A percentile compares a stretch with the other conserved stretches of the same genome.
Conservation (phyloP, 176 grass and related monocot genomes). For the Guadua angustifolia region DNA sequence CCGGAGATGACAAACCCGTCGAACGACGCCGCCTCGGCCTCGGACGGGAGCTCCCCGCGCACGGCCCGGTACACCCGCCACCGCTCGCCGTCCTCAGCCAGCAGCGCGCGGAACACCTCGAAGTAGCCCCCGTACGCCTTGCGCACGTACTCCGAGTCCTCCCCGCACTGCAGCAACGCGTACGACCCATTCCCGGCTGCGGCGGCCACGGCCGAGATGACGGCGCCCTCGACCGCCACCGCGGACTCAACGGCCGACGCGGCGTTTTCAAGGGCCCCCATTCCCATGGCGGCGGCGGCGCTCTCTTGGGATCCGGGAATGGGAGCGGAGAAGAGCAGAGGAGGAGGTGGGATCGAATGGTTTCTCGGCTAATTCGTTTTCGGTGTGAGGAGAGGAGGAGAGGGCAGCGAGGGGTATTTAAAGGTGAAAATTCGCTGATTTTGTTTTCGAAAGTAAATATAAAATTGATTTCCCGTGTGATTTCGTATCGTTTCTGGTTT, state of each 20-base stretch:
- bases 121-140: conserved; percentile 83
- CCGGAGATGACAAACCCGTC: conserved; percentile 84
- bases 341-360: neutral
- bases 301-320: conserved; percentile 4
- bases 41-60: conserved; percentile 62
- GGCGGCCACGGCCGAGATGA: neutral
- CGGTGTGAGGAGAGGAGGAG: conserved; percentile 2
- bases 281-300: conserved; percentile 46
- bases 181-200: conserved; percentile 19
- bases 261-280: conserved; percentile 40
- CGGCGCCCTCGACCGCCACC: neutral
- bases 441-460: neutral
- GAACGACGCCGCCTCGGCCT: conserved; percentile 48
- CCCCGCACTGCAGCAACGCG: conserved; percentile 82
- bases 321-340: neutral
- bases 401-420: conserved; percentile 29
- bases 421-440: neutral
- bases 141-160: conserved; percentile 86
- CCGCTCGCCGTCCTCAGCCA: conserved; percentile 72
- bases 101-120: conserved; percentile 65
- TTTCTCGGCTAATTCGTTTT: neutral
- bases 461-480: neutral
- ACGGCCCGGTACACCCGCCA: conserved; percentile 72
- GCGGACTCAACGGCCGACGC: neutral
- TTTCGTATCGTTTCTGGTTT: neutral